Conservation (phyloP, 1,284 basidiomycete genomes). For the Kalmanozyma brasiliensis region DNA sequence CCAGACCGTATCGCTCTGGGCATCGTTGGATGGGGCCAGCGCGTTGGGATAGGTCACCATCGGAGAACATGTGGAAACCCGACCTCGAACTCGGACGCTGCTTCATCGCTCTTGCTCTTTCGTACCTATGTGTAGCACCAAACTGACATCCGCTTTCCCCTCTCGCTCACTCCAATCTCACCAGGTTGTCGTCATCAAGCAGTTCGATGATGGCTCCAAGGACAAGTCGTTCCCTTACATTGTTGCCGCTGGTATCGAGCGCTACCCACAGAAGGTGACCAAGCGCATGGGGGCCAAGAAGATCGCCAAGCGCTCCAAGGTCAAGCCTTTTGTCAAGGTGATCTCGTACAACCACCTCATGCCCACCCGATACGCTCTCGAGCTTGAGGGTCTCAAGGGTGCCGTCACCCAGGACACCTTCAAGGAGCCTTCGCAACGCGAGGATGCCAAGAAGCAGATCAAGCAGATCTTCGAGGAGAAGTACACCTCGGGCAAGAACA, state of each 20-base stretch:
- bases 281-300: slow-evolving; percentile 68
- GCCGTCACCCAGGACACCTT: slow-evolving; percentile 65
- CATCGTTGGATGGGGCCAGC: too few relatives aligned
- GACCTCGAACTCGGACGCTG: too few relatives aligned
- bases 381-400: slow-evolving; percentile 68
- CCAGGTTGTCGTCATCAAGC: slow-evolving; percentile 68
- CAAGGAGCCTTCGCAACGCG: slow-evolving; percentile 67
- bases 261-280: slow-evolving; percentile 67
- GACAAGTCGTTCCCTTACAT: slow-evolving; percentile 66
- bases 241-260: slow-evolving; percentile 67
- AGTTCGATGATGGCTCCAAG: slow-evolving; percentile 67
- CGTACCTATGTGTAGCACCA: too few relatives aligned
- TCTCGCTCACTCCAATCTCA: background rate
- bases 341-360: slow-evolving; percentile 69
- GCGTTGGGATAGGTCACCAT: too few relatives aligned
- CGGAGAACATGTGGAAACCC: too few relatives aligned
- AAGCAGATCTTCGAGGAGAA: slow-evolving; percentile 68
- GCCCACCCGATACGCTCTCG: slow-evolving; percentile 68
- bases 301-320: slow-evolving; percentile 67
- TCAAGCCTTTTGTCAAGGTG: slow-evolving; percentile 68
- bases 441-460: slow-evolving; percentile 67
- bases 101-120: slow-evolving; percentile 4
- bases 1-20: too few relatives aligned
- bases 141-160: too few relatives aligned
- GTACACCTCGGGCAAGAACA: slow-evolving; percentile 68